Evolutionary conservation across 805 yeast species (phyloP), one percentile per base, ranked within the genome.

Genomic region (Metschnikowia chrysomelidarum): DNA sequence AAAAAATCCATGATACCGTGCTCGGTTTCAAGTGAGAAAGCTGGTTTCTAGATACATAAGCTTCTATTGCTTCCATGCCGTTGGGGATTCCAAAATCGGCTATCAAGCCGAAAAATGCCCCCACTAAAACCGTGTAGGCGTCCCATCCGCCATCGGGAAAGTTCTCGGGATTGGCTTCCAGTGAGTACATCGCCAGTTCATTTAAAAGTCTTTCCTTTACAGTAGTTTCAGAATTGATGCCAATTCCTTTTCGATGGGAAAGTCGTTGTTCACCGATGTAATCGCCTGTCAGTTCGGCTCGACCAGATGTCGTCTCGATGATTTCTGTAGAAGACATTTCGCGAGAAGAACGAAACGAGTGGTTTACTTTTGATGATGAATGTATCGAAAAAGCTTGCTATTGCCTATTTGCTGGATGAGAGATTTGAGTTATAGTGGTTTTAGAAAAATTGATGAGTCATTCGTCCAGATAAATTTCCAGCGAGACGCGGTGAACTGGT

Each of bases 111-210:
- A 36, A 32, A 27, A 51, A 51, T 5, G 49, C 42, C 15, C 59
- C 59, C 4, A 51, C 34, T 9, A 53, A 49, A 17, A 53, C 58
- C 29, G 37, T 28, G 30, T 53, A 47, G 8, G 59, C 59, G 12
- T 39, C 45, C 11, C 29, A 16, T 1, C 59, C 59, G 11, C 59
- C 59, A 18, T 54, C 59, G 7, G 59, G 59, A 15, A 51, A 49
- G 9, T 28, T 30, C 5, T 47, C 44, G 27, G 32, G 35, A 7
- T 36, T 15, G 4, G 20, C 27, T 19, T 50, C 55, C 31, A 38
- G 41, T 6, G 38, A 30, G 24, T 40, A 50, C 55, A 50, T 50
- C 4, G 25, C 35, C 31, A 26, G 31, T 13, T 36, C 40, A 4
- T 24, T 18, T 14, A 19, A n/a, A 4, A 4, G 32, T 7, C 22